Conservation (phyloP, 1,284 basidiomycete species). For the Neolentinus lepideus region DNA sequence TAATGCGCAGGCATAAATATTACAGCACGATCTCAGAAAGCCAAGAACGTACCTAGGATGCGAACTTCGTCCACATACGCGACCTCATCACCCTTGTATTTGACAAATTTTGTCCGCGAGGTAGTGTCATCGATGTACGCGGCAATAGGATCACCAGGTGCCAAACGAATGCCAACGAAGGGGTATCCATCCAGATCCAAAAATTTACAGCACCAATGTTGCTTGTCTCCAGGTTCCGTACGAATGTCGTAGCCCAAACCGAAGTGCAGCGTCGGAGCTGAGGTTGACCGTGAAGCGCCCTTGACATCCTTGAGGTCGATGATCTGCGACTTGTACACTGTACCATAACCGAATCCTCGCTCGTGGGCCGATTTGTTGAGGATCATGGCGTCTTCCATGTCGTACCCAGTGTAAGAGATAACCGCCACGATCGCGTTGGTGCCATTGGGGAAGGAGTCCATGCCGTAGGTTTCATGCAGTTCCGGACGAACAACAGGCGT, state of each 20-base stretch:
- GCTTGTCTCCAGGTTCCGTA: slow-evolving; percentile 44
- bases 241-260: slow-evolving; percentile 79
- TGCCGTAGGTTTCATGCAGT: slow-evolving; percentile 93
- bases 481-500: slow-evolving; percentile 91
- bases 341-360: slow-evolving; percentile 95
- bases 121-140: slow-evolving; percentile 89
- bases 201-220: slow-evolving; percentile 50
- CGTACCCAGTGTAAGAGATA: slow-evolving; percentile 99
- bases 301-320: slow-evolving; percentile 83
- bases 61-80: slow-evolving; percentile 93
- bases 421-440: slow-evolving; percentile 98
- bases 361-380: slow-evolving; percentile 99
- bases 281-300: slow-evolving; percentile 51
- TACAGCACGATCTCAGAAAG: neutral
- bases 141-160: slow-evolving; percentile 74
- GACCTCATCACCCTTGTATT: slow-evolving; percentile 96
- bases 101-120: slow-evolving; percentile 79
- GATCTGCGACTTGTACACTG: slow-evolving; percentile 93
- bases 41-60: slow-evolving; percentile 60
- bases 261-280: slow-evolving; percentile 70
- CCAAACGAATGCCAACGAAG: slow-evolving; percentile 64
- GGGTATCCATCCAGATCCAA: slow-evolving; percentile 87
- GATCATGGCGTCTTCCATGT: slow-evolving; percentile 99
- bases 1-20: slow-evolving; percentile 21
- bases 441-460: slow-evolving; percentile 98